A percentile compares a stretch with the other conserved stretches of the same genome.
Evolutionary conservation across 768 basidiomycete genomes (phyloP).

Genomic region (Trametes coccinea): DNA sequence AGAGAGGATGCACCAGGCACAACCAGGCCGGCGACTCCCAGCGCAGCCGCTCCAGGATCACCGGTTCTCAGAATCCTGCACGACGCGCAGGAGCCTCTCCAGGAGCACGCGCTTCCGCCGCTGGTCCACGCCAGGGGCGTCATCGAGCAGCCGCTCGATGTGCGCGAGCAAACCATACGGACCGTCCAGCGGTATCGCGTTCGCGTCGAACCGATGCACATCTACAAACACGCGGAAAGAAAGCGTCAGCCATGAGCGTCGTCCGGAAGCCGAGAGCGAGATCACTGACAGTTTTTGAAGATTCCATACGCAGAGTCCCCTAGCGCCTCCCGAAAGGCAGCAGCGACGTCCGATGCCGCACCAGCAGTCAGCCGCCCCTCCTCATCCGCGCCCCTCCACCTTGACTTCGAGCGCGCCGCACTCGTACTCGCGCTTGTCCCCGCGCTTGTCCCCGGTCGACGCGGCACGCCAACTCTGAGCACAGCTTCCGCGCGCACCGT

Average conservation of each 20-base stretch:
- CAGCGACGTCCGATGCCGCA: slow-evolving; percentile 38
- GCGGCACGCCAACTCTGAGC: slow-evolving; percentile 32
- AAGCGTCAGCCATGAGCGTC: slow-evolving; percentile 6
- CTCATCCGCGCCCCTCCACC: slow-evolving; percentile 30
- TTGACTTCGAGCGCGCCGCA: slow-evolving; percentile 17
- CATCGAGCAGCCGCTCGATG: slow-evolving; percentile 58
- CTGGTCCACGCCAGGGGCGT: slow-evolving; percentile 47
- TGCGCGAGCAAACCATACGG: slow-evolving; percentile 66
- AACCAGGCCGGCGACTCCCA: neutral
- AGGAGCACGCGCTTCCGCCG: slow-evolving; percentile 51
- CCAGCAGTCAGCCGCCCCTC: slow-evolving; percentile 32
- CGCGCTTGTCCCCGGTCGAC: neutral
- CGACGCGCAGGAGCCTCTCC: slow-evolving; percentile 61
- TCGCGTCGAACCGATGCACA: slow-evolving; percentile 73
- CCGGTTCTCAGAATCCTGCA: slow-evolving; percentile 36
- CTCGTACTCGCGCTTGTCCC: slow-evolving; percentile 18
- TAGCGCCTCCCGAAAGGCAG: slow-evolving; percentile 37
- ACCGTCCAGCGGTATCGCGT: slow-evolving; percentile 74
- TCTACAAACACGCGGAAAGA: slow-evolving; percentile 39
- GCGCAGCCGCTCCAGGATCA: slow-evolving; percentile 7
- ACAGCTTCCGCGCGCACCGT: slow-evolving; percentile 68
- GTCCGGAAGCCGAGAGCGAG: neutral
- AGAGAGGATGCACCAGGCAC: neutral
- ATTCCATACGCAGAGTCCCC: slow-evolving; percentile 40
- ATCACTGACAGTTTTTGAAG: slow-evolving; percentile 64